Conservation (phyloP, 257 asterid genomes). For the Solanum medicagineum region DNA sequence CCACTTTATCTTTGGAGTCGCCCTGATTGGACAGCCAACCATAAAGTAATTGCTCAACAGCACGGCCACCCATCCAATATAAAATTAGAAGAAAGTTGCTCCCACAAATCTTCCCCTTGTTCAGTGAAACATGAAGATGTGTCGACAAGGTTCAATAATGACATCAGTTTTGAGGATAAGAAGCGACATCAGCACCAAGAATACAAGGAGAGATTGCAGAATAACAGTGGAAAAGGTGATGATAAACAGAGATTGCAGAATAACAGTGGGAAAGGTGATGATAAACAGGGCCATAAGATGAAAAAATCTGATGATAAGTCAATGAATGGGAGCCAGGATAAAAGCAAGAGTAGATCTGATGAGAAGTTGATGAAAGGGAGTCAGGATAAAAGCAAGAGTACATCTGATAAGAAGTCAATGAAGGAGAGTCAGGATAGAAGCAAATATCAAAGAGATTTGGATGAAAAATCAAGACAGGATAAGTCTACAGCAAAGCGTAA, state of each 20-base stretch:
- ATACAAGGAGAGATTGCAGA: slow-evolving; percentile 2
- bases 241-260: not conserved
- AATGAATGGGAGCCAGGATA: not conserved
- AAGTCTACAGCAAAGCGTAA: slow-evolving; percentile 7
- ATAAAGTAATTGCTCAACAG: slow-evolving; percentile 54
- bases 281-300: slow-evolving; percentile 1
- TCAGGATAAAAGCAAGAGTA: not conserved
- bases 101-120: slow-evolving; percentile 1
- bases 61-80: slow-evolving; percentile 37
- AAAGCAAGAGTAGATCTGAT: not conserved
- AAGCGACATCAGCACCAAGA: slow-evolving; percentile 9
- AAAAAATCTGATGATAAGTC: not conserved
- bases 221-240: slow-evolving; percentile 8
- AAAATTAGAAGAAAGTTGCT: slow-evolving; percentile 4
- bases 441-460: not conserved
- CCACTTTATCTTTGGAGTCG: slow-evolving; percentile 80
- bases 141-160: not conserved
- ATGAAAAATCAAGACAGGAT: not conserved
- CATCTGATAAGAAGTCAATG: not conserved
- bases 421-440: not conserved
- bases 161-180: slow-evolving; percentile 4
- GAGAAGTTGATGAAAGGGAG: not conserved
- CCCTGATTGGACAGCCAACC: slow-evolving; percentile 48
- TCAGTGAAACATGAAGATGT: not conserved
- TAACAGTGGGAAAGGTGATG: not conserved